A percentile compares a stretch with the other conserved stretches of the same genome.
phyloP scores from a whole-genome alignment of 306 rosid species.

The Dalbergia oliveri region DNA sequence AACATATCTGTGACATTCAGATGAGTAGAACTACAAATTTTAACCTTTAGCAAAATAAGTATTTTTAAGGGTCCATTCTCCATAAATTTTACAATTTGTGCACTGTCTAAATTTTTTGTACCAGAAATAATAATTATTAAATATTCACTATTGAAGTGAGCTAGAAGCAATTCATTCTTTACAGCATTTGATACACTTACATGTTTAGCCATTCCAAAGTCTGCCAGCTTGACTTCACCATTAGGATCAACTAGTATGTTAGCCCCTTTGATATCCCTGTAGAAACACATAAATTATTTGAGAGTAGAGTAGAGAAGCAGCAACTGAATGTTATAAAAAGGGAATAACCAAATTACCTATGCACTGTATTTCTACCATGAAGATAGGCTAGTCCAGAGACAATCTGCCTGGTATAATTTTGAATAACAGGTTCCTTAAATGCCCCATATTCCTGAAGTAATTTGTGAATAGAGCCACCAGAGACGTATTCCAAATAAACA shows the following conservation, averaged over 20 bases:
- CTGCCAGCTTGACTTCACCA: constrained; percentile 96
- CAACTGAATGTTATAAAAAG: constrained; percentile 22
- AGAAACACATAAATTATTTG: constrained; percentile 33
- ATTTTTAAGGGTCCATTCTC: constrained; percentile 31
- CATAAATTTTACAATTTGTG: constrained; percentile 31
- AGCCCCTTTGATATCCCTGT: constrained; percentile 99
- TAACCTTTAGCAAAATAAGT: constrained; percentile 38
- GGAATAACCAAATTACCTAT: constrained; percentile 64
- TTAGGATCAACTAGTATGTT: constrained; percentile 96
- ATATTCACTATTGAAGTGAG: constrained; percentile 27
- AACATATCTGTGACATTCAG: constrained; percentile 31
- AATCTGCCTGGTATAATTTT: constrained; percentile 90
- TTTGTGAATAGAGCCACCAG: constrained; percentile 97
- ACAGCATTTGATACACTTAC: constrained; percentile 56
- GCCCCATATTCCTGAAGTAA: constrained; percentile 94
- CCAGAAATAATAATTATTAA: not conserved
- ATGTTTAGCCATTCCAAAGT: constrained; percentile 99
- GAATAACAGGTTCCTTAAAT: constrained; percentile 91
- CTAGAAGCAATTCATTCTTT: constrained; percentile 48
- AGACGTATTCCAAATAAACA: constrained; percentile 90
- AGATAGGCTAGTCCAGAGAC: constrained; percentile 95
- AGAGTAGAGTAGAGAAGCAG: constrained; percentile 4
- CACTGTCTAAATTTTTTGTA: not conserved
- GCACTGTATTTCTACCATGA: constrained; percentile 96
- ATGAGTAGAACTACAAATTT: constrained; percentile 16